Conservation (phyloP, 2,329 filamentous ascomycete genomes). For the Monosporascus sp. region DNA sequence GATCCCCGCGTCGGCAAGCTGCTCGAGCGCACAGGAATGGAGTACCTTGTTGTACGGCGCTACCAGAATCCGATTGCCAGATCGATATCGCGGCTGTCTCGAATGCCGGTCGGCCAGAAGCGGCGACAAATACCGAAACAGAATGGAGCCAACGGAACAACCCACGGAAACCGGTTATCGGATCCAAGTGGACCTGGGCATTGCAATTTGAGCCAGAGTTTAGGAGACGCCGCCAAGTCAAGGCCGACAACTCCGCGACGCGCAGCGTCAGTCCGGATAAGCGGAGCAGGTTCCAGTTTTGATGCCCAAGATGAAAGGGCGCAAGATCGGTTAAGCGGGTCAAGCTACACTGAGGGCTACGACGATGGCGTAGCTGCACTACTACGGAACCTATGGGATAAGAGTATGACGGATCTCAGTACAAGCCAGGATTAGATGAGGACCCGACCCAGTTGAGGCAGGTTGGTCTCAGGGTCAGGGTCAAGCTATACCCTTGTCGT, state of each 20-base stretch:
- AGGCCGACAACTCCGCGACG: constrained; percentile 28
- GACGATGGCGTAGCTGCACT: constrained; percentile 47
- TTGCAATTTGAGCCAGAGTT: constrained; percentile 35
- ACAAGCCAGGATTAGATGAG: constrained; percentile 42
- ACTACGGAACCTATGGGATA: constrained; percentile 58
- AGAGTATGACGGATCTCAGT: constrained; percentile 48
- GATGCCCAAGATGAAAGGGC: constrained; percentile 41
- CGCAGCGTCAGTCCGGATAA: constrained; percentile 32
- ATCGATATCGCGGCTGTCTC: constrained; percentile 50
- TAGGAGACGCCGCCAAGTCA: constrained; percentile 26
- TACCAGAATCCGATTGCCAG: constrained; percentile 67
- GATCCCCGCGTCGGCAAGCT: constrained; percentile 61
- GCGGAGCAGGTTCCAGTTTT: constrained; percentile 38
- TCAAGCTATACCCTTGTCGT: neutral
- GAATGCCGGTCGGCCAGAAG: constrained; percentile 47
- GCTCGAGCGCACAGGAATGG: constrained; percentile 64
- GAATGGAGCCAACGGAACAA: constrained; percentile 30
- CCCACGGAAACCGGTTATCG: constrained; percentile 23
- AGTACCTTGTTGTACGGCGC: constrained; percentile 68
- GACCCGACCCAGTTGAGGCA: neutral
- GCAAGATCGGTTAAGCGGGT: constrained; percentile 41
- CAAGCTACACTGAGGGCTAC: constrained; percentile 43
- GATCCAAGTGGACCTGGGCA: constrained; percentile 19
- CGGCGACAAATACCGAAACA: constrained; percentile 39
- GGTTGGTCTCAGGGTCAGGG: neutral